Base-by-base conservation (phyloP, 2,329 filamentous ascomycete genomes). In the Fusarium torreyae region DNA sequence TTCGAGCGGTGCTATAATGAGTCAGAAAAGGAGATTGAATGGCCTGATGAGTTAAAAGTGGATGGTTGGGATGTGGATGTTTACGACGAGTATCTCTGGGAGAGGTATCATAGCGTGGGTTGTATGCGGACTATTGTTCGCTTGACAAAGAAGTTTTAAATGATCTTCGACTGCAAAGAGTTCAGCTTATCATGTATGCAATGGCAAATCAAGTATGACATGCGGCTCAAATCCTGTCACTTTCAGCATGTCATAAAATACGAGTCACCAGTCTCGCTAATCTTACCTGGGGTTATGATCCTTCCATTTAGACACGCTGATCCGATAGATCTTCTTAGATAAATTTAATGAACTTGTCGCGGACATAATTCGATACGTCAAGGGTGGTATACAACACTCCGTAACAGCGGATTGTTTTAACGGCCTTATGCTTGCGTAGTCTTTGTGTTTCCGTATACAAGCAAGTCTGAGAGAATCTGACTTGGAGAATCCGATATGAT, bases 261-360 rank as follows among this genome's bases (percentile, higher is more conserved):
- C 18, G 13, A 63, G 1, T 48, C 14, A 62, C 54, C 57, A 5
- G 51, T 17, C 36, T 63, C 59, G 59, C 57, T 63, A 42, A 63
- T 63, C 59, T 63, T 31, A 31, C 10, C 28, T 13, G 11, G 10
- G 28, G 43, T 14, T 7, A 36, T 36, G 34, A 36, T 36, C 17
- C 7, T 36, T 15, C 15, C 34, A 2, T 36, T 17, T 11, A 31
- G 11, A 31, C 28, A 13, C 28, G 10, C 10, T 4, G 10, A 31
- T 31, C 28, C 28, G 5, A 13, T 10, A 31, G 10, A 13, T 31
- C 10, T 13, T 31, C 28, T 13, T 31, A 13, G 28, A 13, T 10
- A 10, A 3, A 5, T 5, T 31, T 5, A 31, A 31, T 31, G 5
- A 31, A 31, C 28, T 31, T 31, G 10, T 11, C 10, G 28, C 10